Evolutionary conservation across 495 filamentous ascomycete genomes (phyloP).

Genomic region (Penicillium coprophilum): DNA sequence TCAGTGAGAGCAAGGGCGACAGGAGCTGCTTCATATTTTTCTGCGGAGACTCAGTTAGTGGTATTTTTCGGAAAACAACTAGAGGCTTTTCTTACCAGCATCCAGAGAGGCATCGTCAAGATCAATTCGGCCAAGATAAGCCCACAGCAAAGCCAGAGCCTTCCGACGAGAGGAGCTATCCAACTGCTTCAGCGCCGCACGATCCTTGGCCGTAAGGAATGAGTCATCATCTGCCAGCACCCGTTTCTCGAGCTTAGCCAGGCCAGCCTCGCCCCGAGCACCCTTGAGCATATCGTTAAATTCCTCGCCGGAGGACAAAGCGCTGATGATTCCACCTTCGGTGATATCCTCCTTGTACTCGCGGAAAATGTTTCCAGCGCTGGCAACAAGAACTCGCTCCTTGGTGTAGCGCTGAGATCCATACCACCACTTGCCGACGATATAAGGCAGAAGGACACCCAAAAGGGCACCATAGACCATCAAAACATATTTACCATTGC

Average conservation of each 20-base stretch:
- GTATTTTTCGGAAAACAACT: neutral
- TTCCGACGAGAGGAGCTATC: conserved; percentile 76
- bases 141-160: conserved; percentile 88
- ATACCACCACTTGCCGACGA: conserved; percentile 98
- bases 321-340: conserved; percentile 74
- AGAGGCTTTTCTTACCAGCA: conserved; percentile 53
- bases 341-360: conserved; percentile 83
- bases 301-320: conserved; percentile 80
- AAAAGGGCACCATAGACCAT: conserved; percentile 83
- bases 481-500: conserved; percentile 93
- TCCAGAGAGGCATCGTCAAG: conserved; percentile 69
- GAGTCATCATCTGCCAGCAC: conserved; percentile 60
- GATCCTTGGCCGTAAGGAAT: conserved; percentile 55
- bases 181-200: conserved; percentile 63
- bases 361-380: conserved; percentile 87
- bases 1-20: conserved; percentile 80
- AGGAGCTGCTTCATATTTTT: conserved; percentile 77
- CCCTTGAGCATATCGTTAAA: conserved; percentile 72
- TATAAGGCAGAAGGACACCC: conserved; percentile 85
- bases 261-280: conserved; percentile 67
- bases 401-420: conserved; percentile 88
- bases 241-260: conserved; percentile 77
- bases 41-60: conserved; percentile 29
- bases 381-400: conserved; percentile 86
- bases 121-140: conserved; percentile 85